Percentiles rank a stretch among this genome's conserved stretches.
Conservation (phyloP, 352 stramenopile species). For the Pythium insidiosum region DNA sequence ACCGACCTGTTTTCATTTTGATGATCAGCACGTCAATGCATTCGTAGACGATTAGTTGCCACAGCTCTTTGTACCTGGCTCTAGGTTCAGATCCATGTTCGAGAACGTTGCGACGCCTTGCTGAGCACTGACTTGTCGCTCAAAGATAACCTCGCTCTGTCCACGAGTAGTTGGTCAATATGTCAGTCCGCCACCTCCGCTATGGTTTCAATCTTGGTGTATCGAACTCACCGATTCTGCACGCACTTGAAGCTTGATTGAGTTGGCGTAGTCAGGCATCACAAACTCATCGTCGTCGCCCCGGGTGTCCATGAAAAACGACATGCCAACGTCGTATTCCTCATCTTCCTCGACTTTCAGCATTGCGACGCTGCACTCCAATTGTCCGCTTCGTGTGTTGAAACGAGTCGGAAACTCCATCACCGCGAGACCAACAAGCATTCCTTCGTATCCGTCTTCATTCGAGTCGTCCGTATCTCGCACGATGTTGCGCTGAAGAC, state of each 20-base stretch:
- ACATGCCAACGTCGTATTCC: slow-evolving; percentile 40
- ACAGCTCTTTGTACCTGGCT: no score
- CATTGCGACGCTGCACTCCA: slow-evolving; percentile 54
- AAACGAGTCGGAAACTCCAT: slow-evolving; percentile 71
- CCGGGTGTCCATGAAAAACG: slow-evolving; percentile 62
- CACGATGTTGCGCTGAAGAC: slow-evolving; percentile 50
- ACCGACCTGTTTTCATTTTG: slow-evolving; percentile 30
- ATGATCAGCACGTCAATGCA: background rate
- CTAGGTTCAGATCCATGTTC: no score
- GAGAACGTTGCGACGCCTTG: slow-evolving; percentile 51
- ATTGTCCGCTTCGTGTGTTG: slow-evolving; percentile 57
- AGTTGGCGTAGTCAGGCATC: slow-evolving; percentile 52
- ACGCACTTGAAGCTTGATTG: slow-evolving; percentile 55
- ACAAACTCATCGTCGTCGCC: slow-evolving; percentile 63
- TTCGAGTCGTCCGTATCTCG: slow-evolving; percentile 62
- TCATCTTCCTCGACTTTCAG: slow-evolving; percentile 80
- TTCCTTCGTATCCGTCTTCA: slow-evolving; percentile 46
- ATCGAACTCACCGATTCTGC: no score
- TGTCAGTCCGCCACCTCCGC: no score
- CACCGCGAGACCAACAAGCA: slow-evolving; percentile 51
- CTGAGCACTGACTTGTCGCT: slow-evolving; percentile 34
- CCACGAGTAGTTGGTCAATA: background rate
- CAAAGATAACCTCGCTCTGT: slow-evolving; percentile 50
- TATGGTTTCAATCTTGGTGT: no score
- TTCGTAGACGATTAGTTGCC: no score